These are phyloP conservation scores for Halophytophthora polymorphica DNA, from an alignment of 352 stramenopile genomes.

Conservation along the genomic window DNA sequence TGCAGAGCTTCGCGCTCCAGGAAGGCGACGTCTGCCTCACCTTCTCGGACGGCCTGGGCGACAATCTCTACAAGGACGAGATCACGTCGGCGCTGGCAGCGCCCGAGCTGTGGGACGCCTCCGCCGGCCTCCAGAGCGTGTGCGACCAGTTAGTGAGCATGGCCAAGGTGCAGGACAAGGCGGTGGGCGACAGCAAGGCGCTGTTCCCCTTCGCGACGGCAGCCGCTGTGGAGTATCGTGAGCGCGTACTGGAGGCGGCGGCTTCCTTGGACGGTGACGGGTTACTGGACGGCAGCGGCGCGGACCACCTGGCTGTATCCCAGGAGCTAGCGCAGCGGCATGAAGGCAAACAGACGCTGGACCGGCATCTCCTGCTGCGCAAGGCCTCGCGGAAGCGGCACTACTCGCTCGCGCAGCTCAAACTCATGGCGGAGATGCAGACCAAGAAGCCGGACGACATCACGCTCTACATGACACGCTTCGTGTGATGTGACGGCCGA, in stretches of 20 bases:
- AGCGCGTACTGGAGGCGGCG: conserved; percentile 43
- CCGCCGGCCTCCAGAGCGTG: conserved; percentile 33
- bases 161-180: conserved; percentile 32
- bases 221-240: conserved; percentile 57
- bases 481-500: conserved; percentile 21
- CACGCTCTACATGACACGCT: conserved; percentile 65
- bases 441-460: conserved; percentile 82
- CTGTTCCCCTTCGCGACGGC: conserved; percentile 70
- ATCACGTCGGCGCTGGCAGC: conserved; percentile 27
- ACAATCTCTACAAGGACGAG: conserved; percentile 83
- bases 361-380: conserved; percentile 49
- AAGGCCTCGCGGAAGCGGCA: conserved; percentile 57
- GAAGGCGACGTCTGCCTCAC: conserved; percentile 60
- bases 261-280: conserved; percentile 8
- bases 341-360: conserved; percentile 47
- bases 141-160: conserved; percentile 54
- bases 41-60: conserved; percentile 73
- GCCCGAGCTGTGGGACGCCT: conserved; percentile 16
- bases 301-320: conserved; percentile 49
- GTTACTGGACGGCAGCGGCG: conserved; percentile 13
- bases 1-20: conserved; percentile 62
- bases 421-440: conserved; percentile 70
- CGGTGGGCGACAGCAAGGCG: conserved; percentile 1
- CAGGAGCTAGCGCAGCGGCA: conserved; percentile 48
- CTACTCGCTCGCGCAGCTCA: conserved; percentile 67